phyloP scores from a whole-genome alignment of 2,329 filamentous ascomycete species.

The Aspergillus ruber region DNA sequence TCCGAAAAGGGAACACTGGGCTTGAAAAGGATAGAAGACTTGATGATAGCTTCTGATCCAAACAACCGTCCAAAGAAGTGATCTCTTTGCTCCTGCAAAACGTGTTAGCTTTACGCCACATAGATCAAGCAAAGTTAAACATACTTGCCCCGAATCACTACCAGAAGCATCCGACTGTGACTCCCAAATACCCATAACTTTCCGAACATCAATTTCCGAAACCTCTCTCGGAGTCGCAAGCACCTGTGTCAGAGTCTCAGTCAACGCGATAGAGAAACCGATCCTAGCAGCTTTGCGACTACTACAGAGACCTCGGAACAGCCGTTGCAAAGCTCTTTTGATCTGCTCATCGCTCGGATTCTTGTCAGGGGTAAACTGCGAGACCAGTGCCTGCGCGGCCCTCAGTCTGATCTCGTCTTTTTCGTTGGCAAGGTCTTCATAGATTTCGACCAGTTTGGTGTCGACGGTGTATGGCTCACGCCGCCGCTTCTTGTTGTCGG shows the following conservation, averaged over 20 bases:
- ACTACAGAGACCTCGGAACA: slow-evolving; percentile 85
- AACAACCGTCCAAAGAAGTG: slow-evolving; percentile 80
- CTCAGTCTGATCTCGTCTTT: slow-evolving; percentile 42
- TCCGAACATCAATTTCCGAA: slow-evolving; percentile 32
- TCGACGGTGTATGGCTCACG: slow-evolving; percentile 39
- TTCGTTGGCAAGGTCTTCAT: slow-evolving; percentile 43
- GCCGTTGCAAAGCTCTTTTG: slow-evolving; percentile 46
- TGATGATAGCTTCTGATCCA: slow-evolving; percentile 77
- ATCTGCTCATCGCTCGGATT: slow-evolving; percentile 36
- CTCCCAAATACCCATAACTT: slow-evolving; percentile 47
- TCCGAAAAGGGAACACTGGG: slow-evolving; percentile 46
- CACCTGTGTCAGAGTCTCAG: slow-evolving; percentile 69
- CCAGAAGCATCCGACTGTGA: slow-evolving; percentile 47
- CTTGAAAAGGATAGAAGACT: slow-evolving; percentile 65
- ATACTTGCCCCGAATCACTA: slow-evolving; percentile 49
- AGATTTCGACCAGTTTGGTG: slow-evolving; percentile 43
- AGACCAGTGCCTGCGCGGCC: slow-evolving; percentile 39
- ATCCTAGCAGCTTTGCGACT: slow-evolving; percentile 80
- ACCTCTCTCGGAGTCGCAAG: slow-evolving; percentile 41
- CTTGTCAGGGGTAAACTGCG: slow-evolving; percentile 38
- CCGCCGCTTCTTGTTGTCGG: slow-evolving; percentile 31
- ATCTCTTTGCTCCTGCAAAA: slow-evolving; percentile 71
- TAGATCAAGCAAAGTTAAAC: slow-evolving; percentile 43
- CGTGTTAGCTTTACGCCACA: background rate
- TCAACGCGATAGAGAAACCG: slow-evolving; percentile 83